Evolutionary conservation across 2,329 filamentous ascomycete genomes (phyloP), one percentile per base, ranked within the genome.

Genomic region (Thelonectria rubi): DNA sequence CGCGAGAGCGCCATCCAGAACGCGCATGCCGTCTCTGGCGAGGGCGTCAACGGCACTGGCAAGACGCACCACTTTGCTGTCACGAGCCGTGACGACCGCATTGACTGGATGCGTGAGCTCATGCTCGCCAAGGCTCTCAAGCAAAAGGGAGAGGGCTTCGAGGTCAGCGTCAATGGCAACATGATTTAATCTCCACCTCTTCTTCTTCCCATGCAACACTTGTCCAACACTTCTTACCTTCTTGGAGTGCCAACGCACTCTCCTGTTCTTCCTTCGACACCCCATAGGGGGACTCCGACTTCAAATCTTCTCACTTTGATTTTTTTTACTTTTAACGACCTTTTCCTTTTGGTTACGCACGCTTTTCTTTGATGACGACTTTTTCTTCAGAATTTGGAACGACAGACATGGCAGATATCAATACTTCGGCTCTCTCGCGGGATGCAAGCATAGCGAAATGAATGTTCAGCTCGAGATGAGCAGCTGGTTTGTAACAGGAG

Each of bases 1-100:
- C 78, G 86, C 18, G 82, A 84, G 69, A 86, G 82, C 72, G 77
- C 73, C 60, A 67, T 81, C 72, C 78, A 75, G 48, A 76, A 70
- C 8, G 65, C 67, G 17, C 66, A 66, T n/a, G 65, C 60, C 57
- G 63, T 70, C 58, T 74, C 76, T 32, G 69, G 74, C 32, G 83
- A 84, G 39, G 81, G 82, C 24, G 79, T 79, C 65, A 88, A 88
- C 62, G 86, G 86, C 58, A 88, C 85, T 11, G 88, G 87, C 70
- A 97, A 97, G 84, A 91, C 92, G 46, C 94, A 98, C 73, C 93
- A 98, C 75, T 98, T 98, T 75, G 92, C 94, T 0, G 94, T 97
- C 69, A 61, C 56, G 42, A 88, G 84, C 71, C 86, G 93, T 14
- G 92, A 97, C 73, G 92, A 97, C 75, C 86, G 94, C 64, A 97